A percentile compares a stretch with the other conserved stretches of the same genome.
phyloP scores from a whole-genome alignment of 306 rosid genomes.

The Ammopiptanthus mongolicus region DNA sequence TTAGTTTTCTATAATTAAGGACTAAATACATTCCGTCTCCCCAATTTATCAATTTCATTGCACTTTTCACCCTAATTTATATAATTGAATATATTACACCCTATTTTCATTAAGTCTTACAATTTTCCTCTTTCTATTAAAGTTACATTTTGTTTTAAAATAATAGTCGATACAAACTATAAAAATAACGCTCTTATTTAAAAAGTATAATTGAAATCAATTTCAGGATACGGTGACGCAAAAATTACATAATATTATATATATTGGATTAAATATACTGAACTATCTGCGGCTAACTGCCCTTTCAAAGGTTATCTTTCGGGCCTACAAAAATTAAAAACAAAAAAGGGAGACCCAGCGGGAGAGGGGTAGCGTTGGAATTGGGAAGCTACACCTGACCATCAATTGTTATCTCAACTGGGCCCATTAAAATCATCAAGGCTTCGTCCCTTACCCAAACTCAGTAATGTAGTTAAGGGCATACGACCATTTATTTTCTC shows the following conservation, averaged over 20 bases:
- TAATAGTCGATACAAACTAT: too few species aligned
- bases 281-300: background rate
- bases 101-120: too few species aligned
- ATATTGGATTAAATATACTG: background rate
- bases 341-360: background rate
- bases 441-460: background rate
- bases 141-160: too few species aligned
- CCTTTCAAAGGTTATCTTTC: background rate
- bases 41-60: too few species aligned
- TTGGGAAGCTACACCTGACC: background rate
- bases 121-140: too few species aligned
- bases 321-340: background rate
- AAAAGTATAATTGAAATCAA: background rate
- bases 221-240: background rate
- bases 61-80: too few species aligned
- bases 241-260: background rate
- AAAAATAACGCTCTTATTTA: too few species aligned
- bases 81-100: too few species aligned
- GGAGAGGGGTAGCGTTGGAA: background rate
- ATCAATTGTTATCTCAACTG: background rate
- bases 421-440: constrained; percentile 11
- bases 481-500: constrained; percentile 46
- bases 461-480: background rate
- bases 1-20: background rate
- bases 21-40: too few species aligned